A percentile compares a stretch with the other conserved stretches of the same genome.
Evolutionary conservation across 2,329 filamentous ascomycete species (phyloP).

Genomic region (Alternaria metachromatica): DNA sequence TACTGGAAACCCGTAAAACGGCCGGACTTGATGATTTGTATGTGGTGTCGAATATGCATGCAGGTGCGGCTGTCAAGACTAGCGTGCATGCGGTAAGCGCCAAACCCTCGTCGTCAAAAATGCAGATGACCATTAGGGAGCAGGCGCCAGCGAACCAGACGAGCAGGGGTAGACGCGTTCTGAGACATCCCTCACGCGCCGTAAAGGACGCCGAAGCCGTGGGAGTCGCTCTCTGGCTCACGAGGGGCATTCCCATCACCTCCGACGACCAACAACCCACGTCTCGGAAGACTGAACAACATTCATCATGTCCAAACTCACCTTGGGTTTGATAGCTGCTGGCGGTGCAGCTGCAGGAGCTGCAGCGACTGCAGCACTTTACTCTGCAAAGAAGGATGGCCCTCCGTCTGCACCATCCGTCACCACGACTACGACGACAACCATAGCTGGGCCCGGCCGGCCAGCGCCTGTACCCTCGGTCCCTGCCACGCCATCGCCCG

Average conservation of each 20-base stretch:
- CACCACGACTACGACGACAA: slow-evolving; percentile 48
- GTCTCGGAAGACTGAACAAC: neutral
- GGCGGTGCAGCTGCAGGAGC: slow-evolving; percentile 57
- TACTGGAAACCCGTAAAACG: neutral
- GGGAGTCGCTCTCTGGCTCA: slow-evolving; percentile 9
- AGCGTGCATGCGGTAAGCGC: slow-evolving; percentile 22
- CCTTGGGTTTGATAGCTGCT: slow-evolving; percentile 57
- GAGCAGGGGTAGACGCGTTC: slow-evolving; percentile 41
- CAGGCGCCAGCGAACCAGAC: slow-evolving; percentile 40
- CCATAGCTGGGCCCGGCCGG: slow-evolving; percentile 36
- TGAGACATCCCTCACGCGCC: slow-evolving; percentile 47
- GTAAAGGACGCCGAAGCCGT: slow-evolving; percentile 36
- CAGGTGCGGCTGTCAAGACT: slow-evolving; percentile 16
- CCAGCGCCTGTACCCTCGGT: slow-evolving; percentile 32
- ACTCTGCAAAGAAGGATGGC: slow-evolving; percentile 45
- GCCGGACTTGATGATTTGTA: slow-evolving; percentile 8
- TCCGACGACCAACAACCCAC: neutral
- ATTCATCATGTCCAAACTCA: slow-evolving; percentile 57
- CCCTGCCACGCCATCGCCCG: slow-evolving; percentile 34
- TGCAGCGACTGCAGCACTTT: slow-evolving; percentile 57
- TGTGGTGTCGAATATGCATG: slow-evolving; percentile 7
- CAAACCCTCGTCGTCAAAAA: slow-evolving; percentile 25
- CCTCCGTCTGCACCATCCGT: slow-evolving; percentile 31
- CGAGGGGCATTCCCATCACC: slow-evolving; percentile 19
- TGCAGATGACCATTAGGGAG: slow-evolving; percentile 36